Conservation (phyloP, 2,329 filamentous ascomycete genomes). For the Aureobasidium subglaciale region DNA sequence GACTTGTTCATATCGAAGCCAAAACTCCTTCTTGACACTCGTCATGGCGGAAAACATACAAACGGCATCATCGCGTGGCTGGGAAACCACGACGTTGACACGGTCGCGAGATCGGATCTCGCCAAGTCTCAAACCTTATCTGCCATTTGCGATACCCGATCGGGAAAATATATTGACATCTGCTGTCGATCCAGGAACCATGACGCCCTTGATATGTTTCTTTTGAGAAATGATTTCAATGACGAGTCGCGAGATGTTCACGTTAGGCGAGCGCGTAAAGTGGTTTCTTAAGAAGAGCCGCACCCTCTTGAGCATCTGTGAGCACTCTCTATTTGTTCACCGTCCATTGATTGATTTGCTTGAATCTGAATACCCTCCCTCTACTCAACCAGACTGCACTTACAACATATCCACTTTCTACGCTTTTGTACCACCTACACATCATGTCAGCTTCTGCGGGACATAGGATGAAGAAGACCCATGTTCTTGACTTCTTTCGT, state of each 20-base stretch:
- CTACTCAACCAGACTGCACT: no score
- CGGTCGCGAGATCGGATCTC: background rate
- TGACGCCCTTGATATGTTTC: conserved; percentile 12
- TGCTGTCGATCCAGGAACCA: conserved; percentile 6
- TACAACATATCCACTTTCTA: background rate
- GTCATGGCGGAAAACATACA: no score
- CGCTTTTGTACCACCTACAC: background rate
- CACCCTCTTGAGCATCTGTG: no score
- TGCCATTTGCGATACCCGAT: background rate
- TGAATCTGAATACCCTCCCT: no score
- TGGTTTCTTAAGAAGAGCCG: no score
- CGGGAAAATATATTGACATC: background rate
- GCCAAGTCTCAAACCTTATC: conserved; percentile 10
- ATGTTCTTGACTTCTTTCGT: conserved; percentile 28
- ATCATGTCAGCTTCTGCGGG: conserved; percentile 8
- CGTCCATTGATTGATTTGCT: background rate
- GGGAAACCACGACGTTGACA: background rate
- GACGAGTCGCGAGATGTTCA: conserved; percentile 5
- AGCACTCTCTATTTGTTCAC: background rate
- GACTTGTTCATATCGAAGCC: no score
- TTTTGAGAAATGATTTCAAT: conserved; percentile 5
- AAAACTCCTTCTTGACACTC: no score
- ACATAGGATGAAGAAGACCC: conserved; percentile 3
- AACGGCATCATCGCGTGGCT: conserved; percentile 6
- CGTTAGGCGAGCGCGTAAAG: conserved; percentile 12